Evolutionary conservation across 345 rosid species (phyloP).

Genomic region (Salix koriyanagi): DNA sequence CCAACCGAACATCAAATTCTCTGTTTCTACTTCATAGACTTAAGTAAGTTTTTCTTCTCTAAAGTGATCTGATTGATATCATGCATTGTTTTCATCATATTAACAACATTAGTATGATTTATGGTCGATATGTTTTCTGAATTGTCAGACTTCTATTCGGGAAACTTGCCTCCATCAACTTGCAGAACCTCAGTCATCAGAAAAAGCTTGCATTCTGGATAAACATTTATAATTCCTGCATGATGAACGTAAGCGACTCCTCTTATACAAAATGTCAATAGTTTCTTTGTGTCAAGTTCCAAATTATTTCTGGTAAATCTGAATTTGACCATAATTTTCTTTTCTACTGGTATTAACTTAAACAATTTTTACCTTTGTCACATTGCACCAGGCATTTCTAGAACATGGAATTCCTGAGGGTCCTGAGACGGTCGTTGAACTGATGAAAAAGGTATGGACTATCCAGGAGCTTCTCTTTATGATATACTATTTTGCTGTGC

Average conservation of each 20-base stretch:
- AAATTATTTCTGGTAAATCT: neutral
- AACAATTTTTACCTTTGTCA: neutral
- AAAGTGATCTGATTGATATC: neutral
- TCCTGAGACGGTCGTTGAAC: slow-evolving; percentile 52
- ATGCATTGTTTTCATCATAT: neutral
- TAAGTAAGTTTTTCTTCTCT: slow-evolving; percentile 38
- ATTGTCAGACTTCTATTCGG: slow-evolving; percentile 55
- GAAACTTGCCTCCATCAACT: slow-evolving; percentile 49
- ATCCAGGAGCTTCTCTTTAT: neutral
- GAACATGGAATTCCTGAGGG: slow-evolving; percentile 71
- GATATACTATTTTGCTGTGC: neutral
- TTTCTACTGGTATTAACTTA: neutral
- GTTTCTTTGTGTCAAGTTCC: neutral
- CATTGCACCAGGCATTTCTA: slow-evolving; percentile 55
- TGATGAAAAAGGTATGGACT: slow-evolving; percentile 62
- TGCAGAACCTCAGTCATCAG: slow-evolving; percentile 63
- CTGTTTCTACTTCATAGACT: slow-evolving; percentile 59
- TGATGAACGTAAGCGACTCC: slow-evolving; percentile 66
- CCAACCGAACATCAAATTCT: slow-evolving; percentile 44
- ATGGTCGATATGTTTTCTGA: slow-evolving; percentile 2
- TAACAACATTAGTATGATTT: neutral
- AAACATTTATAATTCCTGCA: slow-evolving; percentile 79
- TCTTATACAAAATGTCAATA: neutral
- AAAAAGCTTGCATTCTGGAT: slow-evolving; percentile 97
- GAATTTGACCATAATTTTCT: neutral